phyloP scores from a whole-genome alignment of 2,329 filamentous ascomycete species.

The Davidsoniella neocaledoniae region DNA sequence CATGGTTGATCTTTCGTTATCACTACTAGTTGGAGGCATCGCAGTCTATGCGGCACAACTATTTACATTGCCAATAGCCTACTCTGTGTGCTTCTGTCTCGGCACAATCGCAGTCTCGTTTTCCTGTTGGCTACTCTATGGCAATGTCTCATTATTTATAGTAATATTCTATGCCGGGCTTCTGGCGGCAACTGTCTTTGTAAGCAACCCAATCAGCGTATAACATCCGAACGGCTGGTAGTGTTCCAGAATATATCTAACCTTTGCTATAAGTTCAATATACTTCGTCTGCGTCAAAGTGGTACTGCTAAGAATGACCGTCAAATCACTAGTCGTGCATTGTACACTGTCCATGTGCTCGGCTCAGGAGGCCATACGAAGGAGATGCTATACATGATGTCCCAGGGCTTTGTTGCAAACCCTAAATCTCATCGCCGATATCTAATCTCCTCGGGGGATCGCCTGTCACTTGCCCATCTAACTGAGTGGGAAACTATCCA shows the following conservation, averaged over 20 bases:
- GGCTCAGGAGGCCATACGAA: conserved; percentile 89
- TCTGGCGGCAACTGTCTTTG: background rate
- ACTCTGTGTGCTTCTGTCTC: conserved; percentile 6
- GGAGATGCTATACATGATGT: conserved; percentile 80
- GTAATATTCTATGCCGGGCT: background rate
- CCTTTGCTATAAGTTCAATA: background rate
- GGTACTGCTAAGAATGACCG: too few relatives aligned
- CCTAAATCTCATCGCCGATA: conserved; percentile 42
- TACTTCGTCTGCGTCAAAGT: background rate
- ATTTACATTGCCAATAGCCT: conserved; percentile 1
- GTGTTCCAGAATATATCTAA: too few relatives aligned
- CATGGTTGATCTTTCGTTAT: background rate
- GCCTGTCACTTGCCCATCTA: conserved; percentile 47
- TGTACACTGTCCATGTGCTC: conserved; percentile 36
- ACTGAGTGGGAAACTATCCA: conserved; percentile 26
- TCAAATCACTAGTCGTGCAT: background rate
- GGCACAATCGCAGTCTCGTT: background rate
- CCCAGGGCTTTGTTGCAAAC: conserved; percentile 33
- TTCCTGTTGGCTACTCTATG: background rate
- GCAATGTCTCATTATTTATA: background rate
- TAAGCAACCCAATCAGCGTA: background rate
- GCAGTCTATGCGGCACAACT: conserved; percentile 7
- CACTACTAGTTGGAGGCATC: conserved; percentile 2
- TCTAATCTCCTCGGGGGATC: conserved; percentile 22
- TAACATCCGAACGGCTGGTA: background rate